These are phyloP conservation scores for Emergomyces pasteurianus DNA, from an alignment of 2,329 filamentous ascomycete genomes.

Conservation along the genomic window DNA sequence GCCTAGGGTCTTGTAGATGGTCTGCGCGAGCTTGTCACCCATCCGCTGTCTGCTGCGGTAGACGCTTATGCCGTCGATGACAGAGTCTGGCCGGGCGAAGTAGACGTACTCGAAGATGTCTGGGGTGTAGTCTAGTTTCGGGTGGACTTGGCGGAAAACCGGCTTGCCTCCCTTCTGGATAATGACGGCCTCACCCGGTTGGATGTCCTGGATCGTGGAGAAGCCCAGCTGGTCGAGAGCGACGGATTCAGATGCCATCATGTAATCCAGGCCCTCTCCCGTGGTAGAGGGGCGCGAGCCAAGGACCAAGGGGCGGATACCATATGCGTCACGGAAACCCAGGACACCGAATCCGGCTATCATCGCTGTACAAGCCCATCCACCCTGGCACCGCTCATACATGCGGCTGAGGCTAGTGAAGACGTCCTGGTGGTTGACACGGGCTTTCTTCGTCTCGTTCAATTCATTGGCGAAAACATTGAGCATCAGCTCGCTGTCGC, in stretches of 20 bases:
- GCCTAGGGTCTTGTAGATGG: slow-evolving; percentile 55
- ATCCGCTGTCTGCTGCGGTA: slow-evolving; percentile 75
- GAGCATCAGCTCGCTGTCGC: slow-evolving; percentile 75
- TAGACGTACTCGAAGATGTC: slow-evolving; percentile 87
- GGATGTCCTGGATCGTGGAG: slow-evolving; percentile 60
- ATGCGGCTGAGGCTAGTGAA: slow-evolving; percentile 61
- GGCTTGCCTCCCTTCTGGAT: slow-evolving; percentile 65
- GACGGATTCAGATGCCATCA: slow-evolving; percentile 82
- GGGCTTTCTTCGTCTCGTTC: slow-evolving; percentile 66
- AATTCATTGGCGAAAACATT: slow-evolving; percentile 80
- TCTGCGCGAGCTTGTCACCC: slow-evolving; percentile 68
- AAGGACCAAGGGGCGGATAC: slow-evolving; percentile 71
- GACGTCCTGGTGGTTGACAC: slow-evolving; percentile 66
- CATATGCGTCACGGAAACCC: slow-evolving; percentile 66
- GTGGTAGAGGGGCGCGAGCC: slow-evolving; percentile 60
- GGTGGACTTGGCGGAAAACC: slow-evolving; percentile 62
- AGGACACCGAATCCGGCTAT: slow-evolving; percentile 70
- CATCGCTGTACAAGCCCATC: slow-evolving; percentile 72
- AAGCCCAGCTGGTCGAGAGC: slow-evolving; percentile 75
- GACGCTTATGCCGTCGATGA: slow-evolving; percentile 81
- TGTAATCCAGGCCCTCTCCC: slow-evolving; percentile 62
- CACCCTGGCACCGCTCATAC: slow-evolving; percentile 61
- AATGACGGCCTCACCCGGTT: slow-evolving; percentile 76
- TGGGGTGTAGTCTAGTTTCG: slow-evolving; percentile 58
- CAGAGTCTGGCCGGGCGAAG: slow-evolving; percentile 68